Percentiles rank a stretch among this genome's conserved stretches.
Conservation (phyloP, 1,284 basidiomycete genomes). For the Cryptococcus hybrid region DNA sequence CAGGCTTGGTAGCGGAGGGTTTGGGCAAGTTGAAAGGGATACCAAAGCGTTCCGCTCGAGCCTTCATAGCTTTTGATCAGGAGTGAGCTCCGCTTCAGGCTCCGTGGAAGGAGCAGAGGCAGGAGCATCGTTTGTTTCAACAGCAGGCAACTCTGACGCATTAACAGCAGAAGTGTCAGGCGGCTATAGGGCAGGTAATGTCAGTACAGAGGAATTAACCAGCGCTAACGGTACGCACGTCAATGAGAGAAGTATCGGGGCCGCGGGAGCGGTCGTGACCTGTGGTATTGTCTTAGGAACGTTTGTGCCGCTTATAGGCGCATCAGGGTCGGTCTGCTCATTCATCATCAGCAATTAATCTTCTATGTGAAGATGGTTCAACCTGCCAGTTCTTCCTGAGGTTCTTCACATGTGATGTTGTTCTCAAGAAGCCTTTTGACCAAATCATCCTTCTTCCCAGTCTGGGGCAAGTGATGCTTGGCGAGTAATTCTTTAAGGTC, state of each 20-base stretch:
- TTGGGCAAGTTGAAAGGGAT: conserved; percentile 36
- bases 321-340: conserved; percentile 15
- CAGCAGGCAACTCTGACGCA: conserved; percentile 1
- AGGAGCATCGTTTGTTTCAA: not conserved
- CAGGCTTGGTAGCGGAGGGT: conserved; percentile 9
- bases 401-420: conserved; percentile 22
- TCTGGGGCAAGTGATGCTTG: conserved; percentile 36
- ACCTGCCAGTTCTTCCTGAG: conserved; percentile 25
- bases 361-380: not conserved
- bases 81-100: conserved; percentile 23
- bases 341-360: not conserved
- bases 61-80: conserved; percentile 46
- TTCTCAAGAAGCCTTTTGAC: conserved; percentile 48
- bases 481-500: conserved; percentile 51
- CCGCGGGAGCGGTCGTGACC: conserved; percentile 5
- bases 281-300: conserved; percentile 1
- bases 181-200: not conserved
- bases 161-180: not conserved
- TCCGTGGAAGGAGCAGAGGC: conserved; percentile 1
- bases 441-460: conserved; percentile 51
- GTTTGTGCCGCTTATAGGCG: not conserved
- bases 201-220: not conserved
- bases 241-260: conserved; percentile 5
- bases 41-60: conserved; percentile 49
- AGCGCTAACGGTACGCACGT: conserved; percentile 3